These are phyloP conservation scores for Tylopilus sp. DNA, from an alignment of 768 basidiomycete genomes.

Conservation along the genomic window DNA sequence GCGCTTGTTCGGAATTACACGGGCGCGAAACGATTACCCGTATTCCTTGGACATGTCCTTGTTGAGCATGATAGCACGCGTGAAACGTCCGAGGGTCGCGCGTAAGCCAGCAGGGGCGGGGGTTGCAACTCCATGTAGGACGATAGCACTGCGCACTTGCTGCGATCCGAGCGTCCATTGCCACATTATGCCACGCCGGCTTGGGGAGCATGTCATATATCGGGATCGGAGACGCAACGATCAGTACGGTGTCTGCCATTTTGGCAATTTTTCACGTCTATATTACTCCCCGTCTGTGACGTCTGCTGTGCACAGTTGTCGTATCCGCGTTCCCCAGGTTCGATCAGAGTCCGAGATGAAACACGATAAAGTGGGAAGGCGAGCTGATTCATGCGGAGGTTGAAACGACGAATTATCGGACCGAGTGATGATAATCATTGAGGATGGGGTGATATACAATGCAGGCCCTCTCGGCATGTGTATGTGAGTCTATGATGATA, in stretches of 20 bases:
- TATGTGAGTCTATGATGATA: conserved; percentile 23
- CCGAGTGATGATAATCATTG: conserved; percentile 13
- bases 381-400: conserved; percentile 2
- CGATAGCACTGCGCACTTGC: conserved; percentile 1
- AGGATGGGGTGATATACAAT: conserved; percentile 24
- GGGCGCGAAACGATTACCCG: conserved; percentile 15
- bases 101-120: background rate
- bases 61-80: background rate
- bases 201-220: conserved; percentile 7
- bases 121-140: conserved; percentile 1
- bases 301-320: background rate
- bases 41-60: no score
- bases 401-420: conserved; percentile 28
- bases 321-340: conserved; percentile 16
- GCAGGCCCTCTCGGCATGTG: conserved; percentile 21
- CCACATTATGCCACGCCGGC: background rate
- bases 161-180: conserved; percentile 7
- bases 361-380: background rate
- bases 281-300: background rate
- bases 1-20: background rate
- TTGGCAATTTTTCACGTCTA: background rate
- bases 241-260: conserved; percentile 9
- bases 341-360: background rate
- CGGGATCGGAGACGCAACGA: conserved; percentile 16
- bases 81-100: conserved; percentile 27